phyloP scores from a whole-genome alignment of 495 filamentous ascomycete species.

The Mytilinidion resinicola region DNA sequence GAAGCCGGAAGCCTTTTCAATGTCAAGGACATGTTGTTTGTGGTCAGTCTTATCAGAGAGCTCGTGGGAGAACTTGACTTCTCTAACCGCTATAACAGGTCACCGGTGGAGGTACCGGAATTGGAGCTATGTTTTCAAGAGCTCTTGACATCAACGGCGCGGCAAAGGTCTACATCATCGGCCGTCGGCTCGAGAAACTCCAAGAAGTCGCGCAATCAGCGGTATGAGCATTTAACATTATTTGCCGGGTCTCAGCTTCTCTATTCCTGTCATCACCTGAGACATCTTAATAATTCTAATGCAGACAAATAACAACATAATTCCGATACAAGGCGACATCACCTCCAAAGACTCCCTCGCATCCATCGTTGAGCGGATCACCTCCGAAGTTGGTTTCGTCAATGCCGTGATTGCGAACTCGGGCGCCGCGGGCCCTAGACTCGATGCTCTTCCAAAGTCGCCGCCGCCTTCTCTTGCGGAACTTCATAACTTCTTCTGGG shows the following conservation, averaged over 20 bases:
- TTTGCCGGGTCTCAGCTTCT: conserved; percentile 12
- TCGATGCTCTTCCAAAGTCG: conserved; percentile 16
- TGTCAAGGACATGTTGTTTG: conserved; percentile 54
- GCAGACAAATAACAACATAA: conserved; percentile 37
- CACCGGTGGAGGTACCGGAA: conserved; percentile 58
- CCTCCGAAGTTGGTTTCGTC: conserved; percentile 50
- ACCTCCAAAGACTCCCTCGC: conserved; percentile 57
- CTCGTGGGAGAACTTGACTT: no score
- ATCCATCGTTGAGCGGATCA: conserved; percentile 46
- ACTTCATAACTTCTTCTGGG: conserved; percentile 38
- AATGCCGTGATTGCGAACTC: conserved; percentile 65
- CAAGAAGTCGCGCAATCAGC: conserved; percentile 37
- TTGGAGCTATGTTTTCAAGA: conserved; percentile 58
- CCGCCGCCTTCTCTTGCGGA: conserved; percentile 40
- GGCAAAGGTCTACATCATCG: conserved; percentile 57
- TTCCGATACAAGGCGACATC: conserved; percentile 60
- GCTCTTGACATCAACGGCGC: conserved; percentile 61
- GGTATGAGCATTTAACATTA: background rate
- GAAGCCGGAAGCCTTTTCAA: conserved; percentile 40
- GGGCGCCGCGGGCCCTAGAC: conserved; percentile 51
- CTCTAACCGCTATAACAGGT: no score
- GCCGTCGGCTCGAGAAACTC: conserved; percentile 50
- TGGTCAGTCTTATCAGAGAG: conserved; percentile 32
- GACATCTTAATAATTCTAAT: background rate
- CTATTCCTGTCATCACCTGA: conserved; percentile 12